Base-by-base conservation (phyloP, 805 yeast genomes). In the Starmerella lactis-condensi region DNA sequence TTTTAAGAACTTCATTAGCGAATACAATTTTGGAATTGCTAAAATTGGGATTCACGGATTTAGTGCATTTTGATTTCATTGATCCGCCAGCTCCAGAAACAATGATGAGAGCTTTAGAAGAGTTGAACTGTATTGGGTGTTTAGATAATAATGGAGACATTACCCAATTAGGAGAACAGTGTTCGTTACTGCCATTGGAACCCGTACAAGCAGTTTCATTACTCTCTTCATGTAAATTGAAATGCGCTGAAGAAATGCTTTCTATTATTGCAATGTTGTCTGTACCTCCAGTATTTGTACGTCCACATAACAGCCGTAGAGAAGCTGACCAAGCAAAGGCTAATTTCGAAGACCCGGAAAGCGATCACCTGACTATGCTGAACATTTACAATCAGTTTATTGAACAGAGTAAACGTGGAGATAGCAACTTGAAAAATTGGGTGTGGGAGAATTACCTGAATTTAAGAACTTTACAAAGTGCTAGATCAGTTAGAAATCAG, bases 51-150 rank as follows among this genome's bases (percentile, higher is more conserved):
- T 67, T 85, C 41, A 93, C 89, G 51, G 96, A 85, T 57, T 67
- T 85, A 48, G 98, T 89, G 24, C 96, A 85, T 57, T 85, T 85
- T 50, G 98, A 89, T 53, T 85, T 89, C 51, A 85, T 85, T 93
- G 98, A 85, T 51, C 96, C 98, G 6, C 98, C 98, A 10, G 96
- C 96, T 2, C 98, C 98, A 7, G 98, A 85, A 56, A 89, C 98
- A 5, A 89, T 85, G 98, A 89, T 89, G 98, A 67, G 98, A 52
- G 96, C 96, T 0, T 61, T 85, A 40, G 98, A 85, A 54, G 98
- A 85, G 54, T 64, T 85, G 47, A 83, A 89, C 51, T 89, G 81
- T 51, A 61, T 85, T 39, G 73, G 75, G 15, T 89, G 95, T 58
- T 64, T 85, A 32, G 78, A 79, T 43, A 94, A 89, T 51, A 85